Percentiles rank a stretch among this genome's conserved stretches.
These are phyloP conservation scores for Rosellinia necatrix DNA, from an alignment of 2,329 filamentous ascomycete species.

Conservation along the genomic window DNA sequence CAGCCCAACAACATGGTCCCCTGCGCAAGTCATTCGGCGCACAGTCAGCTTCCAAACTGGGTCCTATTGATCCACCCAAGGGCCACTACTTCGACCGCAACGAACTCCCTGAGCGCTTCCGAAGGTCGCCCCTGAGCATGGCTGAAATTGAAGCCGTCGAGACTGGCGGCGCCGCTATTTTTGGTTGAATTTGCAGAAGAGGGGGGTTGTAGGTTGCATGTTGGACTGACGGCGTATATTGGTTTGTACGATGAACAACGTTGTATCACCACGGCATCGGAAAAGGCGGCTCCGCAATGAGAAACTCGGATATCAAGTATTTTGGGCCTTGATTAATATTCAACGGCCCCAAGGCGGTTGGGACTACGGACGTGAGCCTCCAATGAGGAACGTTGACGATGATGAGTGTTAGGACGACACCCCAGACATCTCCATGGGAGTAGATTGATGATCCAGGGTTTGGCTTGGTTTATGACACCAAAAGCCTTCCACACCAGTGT, in stretches of 20 bases:
- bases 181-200: conserved; percentile 45
- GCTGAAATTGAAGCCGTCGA: conserved; percentile 96
- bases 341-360: conserved; percentile 3
- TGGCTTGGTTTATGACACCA: not conserved
- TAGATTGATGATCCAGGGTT: not conserved
- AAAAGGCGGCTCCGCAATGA: conserved; percentile 10
- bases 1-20: conserved; percentile 78
- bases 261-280: conserved; percentile 25
- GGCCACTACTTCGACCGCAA: conserved; percentile 87
- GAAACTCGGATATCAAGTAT: conserved; percentile 9
- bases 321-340: conserved; percentile 1
- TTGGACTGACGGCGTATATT: conserved; percentile 16
- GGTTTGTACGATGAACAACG: conserved; percentile 26
- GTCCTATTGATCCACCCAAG: conserved; percentile 69
- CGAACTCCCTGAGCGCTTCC: conserved; percentile 85
- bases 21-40: conserved; percentile 62
- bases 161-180: conserved; percentile 77
- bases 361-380: not conserved
- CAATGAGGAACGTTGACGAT: conserved; percentile 9
- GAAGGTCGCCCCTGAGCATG: conserved; percentile 71
- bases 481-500: conserved; percentile 4
- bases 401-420: not conserved
- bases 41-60: conserved; percentile 69
- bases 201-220: not conserved
- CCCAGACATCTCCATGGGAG: not conserved